Base-by-base conservation (phyloP, 192 early-diverging fungal genomes). In the Coemansia sp. region DNA sequence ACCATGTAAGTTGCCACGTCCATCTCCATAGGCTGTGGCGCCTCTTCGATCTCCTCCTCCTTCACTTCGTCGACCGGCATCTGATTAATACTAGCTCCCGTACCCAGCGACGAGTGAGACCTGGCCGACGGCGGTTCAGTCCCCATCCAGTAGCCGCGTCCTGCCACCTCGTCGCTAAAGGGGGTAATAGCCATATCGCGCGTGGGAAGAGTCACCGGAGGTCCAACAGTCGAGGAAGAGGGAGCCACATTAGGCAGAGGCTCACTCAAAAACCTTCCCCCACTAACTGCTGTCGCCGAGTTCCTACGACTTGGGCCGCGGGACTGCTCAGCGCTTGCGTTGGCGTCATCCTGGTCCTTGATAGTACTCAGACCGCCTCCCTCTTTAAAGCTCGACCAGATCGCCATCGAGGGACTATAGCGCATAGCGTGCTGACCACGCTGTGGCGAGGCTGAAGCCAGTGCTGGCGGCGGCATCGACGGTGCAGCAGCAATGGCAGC, bases 21-120 rank as follows among this genome's bases (percentile, higher is more conserved):
- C 33, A 79, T 62, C 39, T 79, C 77, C 71, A 84, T 76, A 6
- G 82, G 82, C 66, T 69, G 74, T n/a, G 82, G 82, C 20, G 74
- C 82, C 65, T 84, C 77, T 63, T 84, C 82, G 12, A 84, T 79
- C 71, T 84, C 82, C 46, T 84, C 82, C 33, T 84, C 82, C 55
- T 76, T 79, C 24, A 71, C 71, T 2, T 65, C 65, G 5, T 38
- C 55, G 11, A 53, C 20, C 13, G 39, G 63, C n/a, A 65, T 43
- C 12, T 70, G 66, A 27, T 62, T 46, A 11, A 62, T 66, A 36
- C 77, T 79, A 1, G 66, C 50, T 4, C 82, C 74, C 1, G 77
- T 79, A 29, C 77, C 82, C 20, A 79, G 50, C 13, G 82, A 84
- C 16, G 82, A 84, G n/a, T 84, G 77, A 46, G 82, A 79, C 16